Percentiles rank a stretch among this genome's conserved stretches.
phyloP scores from a whole-genome alignment of 2,329 filamentous ascomycete species.

The Metarhizium guizhouense region DNA sequence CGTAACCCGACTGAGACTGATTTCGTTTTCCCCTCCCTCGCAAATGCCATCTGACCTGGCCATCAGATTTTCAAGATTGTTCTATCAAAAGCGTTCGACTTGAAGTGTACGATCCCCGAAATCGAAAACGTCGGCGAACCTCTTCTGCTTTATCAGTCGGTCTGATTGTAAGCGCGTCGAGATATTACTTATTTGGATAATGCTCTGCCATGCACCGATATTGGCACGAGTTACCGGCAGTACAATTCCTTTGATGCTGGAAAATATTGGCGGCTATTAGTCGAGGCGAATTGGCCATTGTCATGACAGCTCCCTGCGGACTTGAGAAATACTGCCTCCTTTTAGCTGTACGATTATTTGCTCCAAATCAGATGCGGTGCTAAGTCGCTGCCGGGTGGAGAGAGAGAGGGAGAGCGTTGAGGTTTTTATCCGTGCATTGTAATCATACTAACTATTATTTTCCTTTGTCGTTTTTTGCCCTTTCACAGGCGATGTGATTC shows the following conservation, averaged over 20 bases:
- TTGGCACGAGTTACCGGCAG: not conserved
- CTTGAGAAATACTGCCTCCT: not conserved
- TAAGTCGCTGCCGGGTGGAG: not conserved
- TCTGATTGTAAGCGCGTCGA: constrained; percentile 15
- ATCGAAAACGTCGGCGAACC: constrained; percentile 98
- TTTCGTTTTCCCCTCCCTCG: not conserved
- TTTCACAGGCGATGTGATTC: not conserved
- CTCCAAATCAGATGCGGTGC: not conserved
- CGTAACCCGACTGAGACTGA: not conserved
- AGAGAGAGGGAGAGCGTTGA: not conserved
- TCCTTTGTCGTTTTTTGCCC: not conserved
- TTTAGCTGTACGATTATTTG: not conserved
- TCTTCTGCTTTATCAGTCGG: constrained; percentile 76
- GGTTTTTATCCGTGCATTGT: constrained; percentile 1
- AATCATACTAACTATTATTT: constrained; percentile 5
- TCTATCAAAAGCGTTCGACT: constrained; percentile 93
- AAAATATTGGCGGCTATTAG: not conserved
- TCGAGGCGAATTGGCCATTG: not conserved
- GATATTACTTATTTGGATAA: not conserved
- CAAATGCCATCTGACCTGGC: constrained; percentile 2
- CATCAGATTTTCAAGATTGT: constrained; percentile 97
- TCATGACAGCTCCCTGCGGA: not conserved
- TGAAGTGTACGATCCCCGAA: constrained; percentile 98
- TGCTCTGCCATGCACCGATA: not conserved
- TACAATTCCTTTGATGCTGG: not conserved